phyloP scores from a whole-genome alignment of 345 rosid genomes.

The Eutrema japonicum region DNA sequence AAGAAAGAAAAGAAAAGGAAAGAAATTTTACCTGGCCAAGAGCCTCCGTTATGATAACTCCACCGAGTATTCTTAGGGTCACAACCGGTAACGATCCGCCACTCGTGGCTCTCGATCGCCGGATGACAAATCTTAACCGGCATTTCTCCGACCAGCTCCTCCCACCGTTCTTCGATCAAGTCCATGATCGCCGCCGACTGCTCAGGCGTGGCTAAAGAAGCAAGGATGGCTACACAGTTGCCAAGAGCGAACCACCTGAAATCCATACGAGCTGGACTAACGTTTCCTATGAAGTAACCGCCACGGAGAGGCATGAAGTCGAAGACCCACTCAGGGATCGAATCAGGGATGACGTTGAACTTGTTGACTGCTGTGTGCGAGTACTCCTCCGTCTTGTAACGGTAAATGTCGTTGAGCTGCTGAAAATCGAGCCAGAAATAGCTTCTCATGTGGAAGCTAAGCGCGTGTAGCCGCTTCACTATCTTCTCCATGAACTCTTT shows the following conservation, averaged over 20 bases:
- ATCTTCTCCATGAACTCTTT: constrained; percentile 63
- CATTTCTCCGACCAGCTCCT: constrained; percentile 74
- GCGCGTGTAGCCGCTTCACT: constrained; percentile 61
- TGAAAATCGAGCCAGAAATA: constrained; percentile 69
- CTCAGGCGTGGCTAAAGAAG: constrained; percentile 65
- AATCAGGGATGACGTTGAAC: constrained; percentile 71
- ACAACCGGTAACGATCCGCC: constrained; percentile 64
- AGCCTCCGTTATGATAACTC: constrained; percentile 77
- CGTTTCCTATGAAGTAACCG: constrained; percentile 71
- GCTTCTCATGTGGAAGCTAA: constrained; percentile 69
- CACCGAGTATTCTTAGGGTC: constrained; percentile 74
- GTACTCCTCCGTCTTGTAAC: constrained; percentile 71
- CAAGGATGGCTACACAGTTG: constrained; percentile 63
- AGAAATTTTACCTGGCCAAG: constrained; percentile 63
- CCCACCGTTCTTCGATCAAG: constrained; percentile 70
- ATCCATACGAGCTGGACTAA: constrained; percentile 70
- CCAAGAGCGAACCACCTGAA: constrained; percentile 75
- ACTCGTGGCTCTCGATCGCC: constrained; percentile 65
- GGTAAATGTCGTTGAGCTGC: constrained; percentile 65
- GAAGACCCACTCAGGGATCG: constrained; percentile 70
- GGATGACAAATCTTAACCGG: constrained; percentile 73
- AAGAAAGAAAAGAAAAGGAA: neutral
- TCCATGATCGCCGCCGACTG: constrained; percentile 74
- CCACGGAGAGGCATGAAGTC: constrained; percentile 69
- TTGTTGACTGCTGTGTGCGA: constrained; percentile 69